Conservation (phyloP, 225 moss, liverwort and hornwort genomes). For the Polytrichum commune region DNA sequence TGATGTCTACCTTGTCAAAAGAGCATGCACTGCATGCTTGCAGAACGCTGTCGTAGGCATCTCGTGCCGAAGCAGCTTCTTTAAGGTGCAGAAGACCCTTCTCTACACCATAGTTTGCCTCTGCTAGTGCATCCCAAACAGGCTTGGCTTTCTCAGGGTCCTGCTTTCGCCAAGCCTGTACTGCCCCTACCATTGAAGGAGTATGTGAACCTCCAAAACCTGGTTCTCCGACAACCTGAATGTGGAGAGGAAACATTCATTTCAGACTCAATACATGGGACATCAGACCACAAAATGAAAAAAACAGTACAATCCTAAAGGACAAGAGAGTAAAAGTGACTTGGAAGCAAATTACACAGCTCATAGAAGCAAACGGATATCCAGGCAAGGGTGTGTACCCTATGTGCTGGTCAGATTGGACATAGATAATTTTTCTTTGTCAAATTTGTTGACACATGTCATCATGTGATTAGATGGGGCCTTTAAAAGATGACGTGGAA, state of each 20-base stretch:
- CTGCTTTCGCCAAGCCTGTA: slow-evolving; percentile 78
- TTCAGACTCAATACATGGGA: too few relatives aligned
- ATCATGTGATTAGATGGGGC: too few relatives aligned
- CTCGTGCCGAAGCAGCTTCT: slow-evolving; percentile 39
- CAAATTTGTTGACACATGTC: too few relatives aligned
- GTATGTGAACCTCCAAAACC: slow-evolving; percentile 98
- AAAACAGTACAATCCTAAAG: too few relatives aligned
- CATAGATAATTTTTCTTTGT: too few relatives aligned
- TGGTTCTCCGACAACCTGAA: slow-evolving; percentile 88
- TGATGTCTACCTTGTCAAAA: slow-evolving; percentile 61
- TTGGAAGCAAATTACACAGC: too few relatives aligned
- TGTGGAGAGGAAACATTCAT: neutral
- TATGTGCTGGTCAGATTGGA: too few relatives aligned
- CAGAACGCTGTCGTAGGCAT: slow-evolving; percentile 46
- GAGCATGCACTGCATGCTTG: slow-evolving; percentile 60
- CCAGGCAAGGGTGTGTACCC: too few relatives aligned
- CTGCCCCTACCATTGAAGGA: slow-evolving; percentile 96
- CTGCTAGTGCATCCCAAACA: slow-evolving; percentile 74
- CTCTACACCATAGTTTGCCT: slow-evolving; percentile 79
- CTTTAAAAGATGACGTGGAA: too few relatives aligned
- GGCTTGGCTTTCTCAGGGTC: slow-evolving; percentile 53
- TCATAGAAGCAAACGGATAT: too few relatives aligned
- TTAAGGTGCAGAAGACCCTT: slow-evolving; percentile 67
- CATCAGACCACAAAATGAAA: too few relatives aligned
- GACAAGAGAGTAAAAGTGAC: too few relatives aligned